Conservation (phyloP, 177 flowering plant species). For the Telopea speciosissima region DNA sequence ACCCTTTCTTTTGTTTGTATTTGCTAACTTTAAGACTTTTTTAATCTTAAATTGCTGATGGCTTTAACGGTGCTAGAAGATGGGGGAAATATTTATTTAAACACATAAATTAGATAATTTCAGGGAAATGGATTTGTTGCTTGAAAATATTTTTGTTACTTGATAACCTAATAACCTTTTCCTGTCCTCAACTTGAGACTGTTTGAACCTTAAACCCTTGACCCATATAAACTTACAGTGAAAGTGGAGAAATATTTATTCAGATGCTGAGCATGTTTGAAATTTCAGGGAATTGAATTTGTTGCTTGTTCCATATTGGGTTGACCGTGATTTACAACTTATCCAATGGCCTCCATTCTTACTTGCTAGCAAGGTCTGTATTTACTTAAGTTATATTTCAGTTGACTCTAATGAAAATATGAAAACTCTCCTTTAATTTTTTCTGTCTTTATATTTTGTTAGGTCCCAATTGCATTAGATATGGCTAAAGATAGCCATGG, state of each 20-base stretch:
- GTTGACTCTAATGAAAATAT: neutral
- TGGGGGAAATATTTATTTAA: neutral
- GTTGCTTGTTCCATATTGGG: constrained; percentile 97
- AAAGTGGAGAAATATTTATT: neutral
- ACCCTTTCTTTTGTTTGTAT: neutral
- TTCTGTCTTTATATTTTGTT: constrained; percentile 2
- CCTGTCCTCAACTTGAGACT: neutral
- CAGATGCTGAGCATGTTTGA: neutral
- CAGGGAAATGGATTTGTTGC: constrained; percentile 81
- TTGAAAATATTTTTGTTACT: no score
- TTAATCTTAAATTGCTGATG: neutral
- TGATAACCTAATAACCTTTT: no score
- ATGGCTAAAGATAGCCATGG: constrained; percentile 99
- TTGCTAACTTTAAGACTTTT: neutral
- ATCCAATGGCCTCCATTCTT: constrained; percentile 98
- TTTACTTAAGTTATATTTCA: no score
- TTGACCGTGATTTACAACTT: constrained; percentile 75
- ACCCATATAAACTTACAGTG: neutral
- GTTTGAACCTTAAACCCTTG: neutral
- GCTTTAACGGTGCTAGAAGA: neutral
- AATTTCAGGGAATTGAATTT: constrained; percentile 82
- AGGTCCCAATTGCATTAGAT: constrained; percentile 97
- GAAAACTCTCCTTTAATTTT: neutral
- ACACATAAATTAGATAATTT: neutral
- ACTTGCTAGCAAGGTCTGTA: constrained; percentile 94